Conservation (phyloP, 2,329 filamentous ascomycete genomes). For the Fusarium protoensiforme region DNA sequence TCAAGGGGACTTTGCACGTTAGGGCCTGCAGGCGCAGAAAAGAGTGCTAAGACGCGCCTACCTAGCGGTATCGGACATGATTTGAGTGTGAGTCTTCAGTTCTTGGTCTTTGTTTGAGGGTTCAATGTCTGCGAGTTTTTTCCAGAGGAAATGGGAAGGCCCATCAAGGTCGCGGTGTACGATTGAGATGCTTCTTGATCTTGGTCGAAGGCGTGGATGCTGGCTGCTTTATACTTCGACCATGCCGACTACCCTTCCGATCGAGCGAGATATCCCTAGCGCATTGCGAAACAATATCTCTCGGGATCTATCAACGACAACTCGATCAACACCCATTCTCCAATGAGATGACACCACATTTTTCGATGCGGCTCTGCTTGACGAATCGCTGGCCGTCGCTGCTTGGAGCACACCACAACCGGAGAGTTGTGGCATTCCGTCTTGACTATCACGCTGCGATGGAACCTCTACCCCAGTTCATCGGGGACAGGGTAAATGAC, state of each 20-base stretch:
- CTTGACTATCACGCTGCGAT: slow-evolving; percentile 10
- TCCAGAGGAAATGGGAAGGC: background rate
- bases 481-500: slow-evolving; percentile 20
- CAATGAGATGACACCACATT: slow-evolving; percentile 46
- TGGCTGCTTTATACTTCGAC: slow-evolving; percentile 30
- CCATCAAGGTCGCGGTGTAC: background rate
- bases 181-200: background rate
- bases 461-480: slow-evolving; percentile 21
- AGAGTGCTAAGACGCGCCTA: background rate
- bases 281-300: slow-evolving; percentile 11
- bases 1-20: slow-evolving; percentile 15
- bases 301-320: slow-evolving; percentile 12
- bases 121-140: background rate
- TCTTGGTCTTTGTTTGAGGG: background rate
- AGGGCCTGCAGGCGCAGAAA: background rate
- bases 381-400: slow-evolving; percentile 9
- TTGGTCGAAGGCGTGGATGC: background rate
- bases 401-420: slow-evolving; percentile 34
- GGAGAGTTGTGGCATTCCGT: slow-evolving; percentile 14
- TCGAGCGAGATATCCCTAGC: slow-evolving; percentile 10
- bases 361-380: slow-evolving; percentile 36
- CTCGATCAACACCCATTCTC: slow-evolving; percentile 27
- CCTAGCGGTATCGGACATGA: slow-evolving; percentile 16
- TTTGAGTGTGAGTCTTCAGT: background rate
- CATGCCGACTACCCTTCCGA: background rate